phyloP scores from a whole-genome alignment of 2,329 filamentous ascomycete species.

The Epichloe brachyelytri region DNA sequence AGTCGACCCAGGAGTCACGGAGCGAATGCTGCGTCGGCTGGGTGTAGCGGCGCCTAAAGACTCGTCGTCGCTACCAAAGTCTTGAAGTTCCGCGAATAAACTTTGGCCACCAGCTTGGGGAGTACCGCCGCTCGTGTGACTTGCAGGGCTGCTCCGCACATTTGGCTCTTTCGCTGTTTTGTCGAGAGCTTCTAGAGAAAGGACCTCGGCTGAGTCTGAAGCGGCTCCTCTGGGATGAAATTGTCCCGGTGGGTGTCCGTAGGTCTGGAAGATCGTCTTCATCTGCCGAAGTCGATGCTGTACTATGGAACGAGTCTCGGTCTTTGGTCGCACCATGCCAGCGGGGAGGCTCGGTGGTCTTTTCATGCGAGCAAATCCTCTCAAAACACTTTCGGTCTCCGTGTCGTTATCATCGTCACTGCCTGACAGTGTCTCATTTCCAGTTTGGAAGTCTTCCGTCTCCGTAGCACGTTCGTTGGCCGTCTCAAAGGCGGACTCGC shows the following conservation, averaged over 20 bases:
- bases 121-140: constrained; percentile 39
- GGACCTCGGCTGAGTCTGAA: constrained; percentile 56
- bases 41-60: constrained; percentile 49
- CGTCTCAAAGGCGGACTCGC: constrained; percentile 51
- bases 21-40: constrained; percentile 34
- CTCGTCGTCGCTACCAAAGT: constrained; percentile 63
- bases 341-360: constrained; percentile 29
- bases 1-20: constrained; percentile 35
- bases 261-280: constrained; percentile 48
- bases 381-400: constrained; percentile 61
- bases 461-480: constrained; percentile 73
- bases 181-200: constrained; percentile 45
- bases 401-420: constrained; percentile 79
- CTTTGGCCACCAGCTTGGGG: constrained; percentile 53
- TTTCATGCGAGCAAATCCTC: constrained; percentile 29
- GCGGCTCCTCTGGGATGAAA: constrained; percentile 55
- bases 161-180: constrained; percentile 44
- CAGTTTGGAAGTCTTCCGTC: constrained; percentile 91
- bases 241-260: constrained; percentile 48
- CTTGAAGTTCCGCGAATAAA: constrained; percentile 80
- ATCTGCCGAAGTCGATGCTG: constrained; percentile 73
- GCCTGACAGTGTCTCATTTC: constrained; percentile 64
- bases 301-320: constrained; percentile 69
- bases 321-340: constrained; percentile 27
- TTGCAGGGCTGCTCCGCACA: constrained; percentile 46